Percentiles rank a stretch among this genome's conserved stretches.
Evolutionary conservation across 306 rosid species (phyloP).

Genomic region (Prunus padus): DNA sequence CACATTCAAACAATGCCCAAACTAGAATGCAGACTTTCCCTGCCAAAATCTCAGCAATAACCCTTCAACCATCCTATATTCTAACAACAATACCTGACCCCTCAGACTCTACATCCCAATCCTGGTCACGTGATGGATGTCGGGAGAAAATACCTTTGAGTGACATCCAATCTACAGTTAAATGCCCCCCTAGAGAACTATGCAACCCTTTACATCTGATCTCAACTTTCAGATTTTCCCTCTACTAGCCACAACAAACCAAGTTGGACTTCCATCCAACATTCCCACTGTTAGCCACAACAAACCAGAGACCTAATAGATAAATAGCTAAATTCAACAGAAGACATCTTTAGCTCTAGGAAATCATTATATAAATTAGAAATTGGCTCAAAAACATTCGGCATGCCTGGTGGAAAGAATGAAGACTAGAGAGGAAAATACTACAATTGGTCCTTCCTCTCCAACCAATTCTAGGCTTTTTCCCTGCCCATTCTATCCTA

Average conservation of each 20-base stretch:
- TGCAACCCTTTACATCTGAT: not conserved
- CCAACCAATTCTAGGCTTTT: conserved; percentile 11
- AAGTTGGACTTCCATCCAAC: not conserved
- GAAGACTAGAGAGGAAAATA: not conserved
- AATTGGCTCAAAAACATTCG: not conserved
- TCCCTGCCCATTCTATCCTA: not conserved
- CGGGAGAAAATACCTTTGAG: not conserved
- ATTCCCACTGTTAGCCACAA: conserved; percentile 7
- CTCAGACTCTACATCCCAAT: not conserved
- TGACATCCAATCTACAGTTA: not conserved
- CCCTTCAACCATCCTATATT: not conserved
- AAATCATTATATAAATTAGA: not conserved
- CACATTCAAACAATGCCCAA: not conserved
- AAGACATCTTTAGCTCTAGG: not conserved
- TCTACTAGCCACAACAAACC: conserved; percentile 1
- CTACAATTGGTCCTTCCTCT: conserved; percentile 17
- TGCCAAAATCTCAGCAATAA: not conserved
- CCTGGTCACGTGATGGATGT: not conserved
- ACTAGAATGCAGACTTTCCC: not conserved
- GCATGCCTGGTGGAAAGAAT: not conserved
- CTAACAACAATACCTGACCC: not conserved
- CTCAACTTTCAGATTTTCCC: not conserved
- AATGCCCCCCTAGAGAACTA: not conserved
- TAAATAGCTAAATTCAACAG: not conserved
- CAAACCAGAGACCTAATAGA: not conserved